Evolutionary conservation across 805 yeast species (phyloP), one percentile per base, ranked within the genome.

Genomic region (Lachancea nothofagi): DNA sequence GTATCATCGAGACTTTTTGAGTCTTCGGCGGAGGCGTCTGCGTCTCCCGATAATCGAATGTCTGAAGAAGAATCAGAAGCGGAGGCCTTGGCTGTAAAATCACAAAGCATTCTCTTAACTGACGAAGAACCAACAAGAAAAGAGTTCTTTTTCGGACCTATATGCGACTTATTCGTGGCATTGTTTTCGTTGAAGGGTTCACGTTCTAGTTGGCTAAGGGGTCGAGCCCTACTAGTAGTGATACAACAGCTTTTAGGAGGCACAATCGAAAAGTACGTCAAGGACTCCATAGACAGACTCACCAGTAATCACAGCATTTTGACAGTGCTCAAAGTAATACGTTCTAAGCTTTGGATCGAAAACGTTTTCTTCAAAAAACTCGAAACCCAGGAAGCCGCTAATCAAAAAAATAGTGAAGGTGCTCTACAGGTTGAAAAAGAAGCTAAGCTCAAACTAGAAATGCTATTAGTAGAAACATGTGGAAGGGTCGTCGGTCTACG

Each of bases 201-300:
- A 1, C 78, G 77, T 33, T 76, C 78, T 33, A 49, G 56, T 19
- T 86, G 96, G 95, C 61, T 89, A 1, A 66, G 95, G 38, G 97
- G 96, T 0, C 68, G 88, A 31, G 96, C 96, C 0, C 68, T 87
- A 7, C 71, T 88, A 27, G 78, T 87, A 4, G 76, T 89, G 3
- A 63, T 89, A 38, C 96, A 88, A 58, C 96, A 87, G 56, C 60
- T 89, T 1, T 69, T 89, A 27, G 97, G 97, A 0, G 83, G 90
- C 2, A 83, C 96, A 0, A 80, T 89, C 37, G 96, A 89, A 54
- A 80, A 77, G 54, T 75, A 74, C 39, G 70, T 78, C 4, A 63
- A 79, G 29, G 73, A 68, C 8, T 49, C 44, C 30, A 47, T 62
- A n/a, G 32, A 31, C 33, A 50, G 49, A 25, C 27, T 51, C 7